Conservation (phyloP, 176 grass and related monocot genomes). For the Aegilops tauschii region DNA sequence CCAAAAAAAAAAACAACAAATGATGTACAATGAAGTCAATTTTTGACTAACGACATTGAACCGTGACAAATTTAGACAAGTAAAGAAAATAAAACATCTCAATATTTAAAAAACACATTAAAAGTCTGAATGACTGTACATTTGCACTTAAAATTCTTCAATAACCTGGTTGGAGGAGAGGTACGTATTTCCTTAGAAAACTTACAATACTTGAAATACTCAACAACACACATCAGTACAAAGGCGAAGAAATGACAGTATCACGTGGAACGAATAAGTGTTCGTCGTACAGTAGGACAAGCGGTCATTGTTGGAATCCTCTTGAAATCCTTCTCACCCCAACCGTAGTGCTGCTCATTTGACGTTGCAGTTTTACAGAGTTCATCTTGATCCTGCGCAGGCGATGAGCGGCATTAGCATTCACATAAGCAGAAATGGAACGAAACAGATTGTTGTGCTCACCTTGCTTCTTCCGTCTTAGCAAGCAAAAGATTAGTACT, state of each 20-base stretch:
- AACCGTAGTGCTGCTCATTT: not conserved
- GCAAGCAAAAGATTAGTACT: not conserved
- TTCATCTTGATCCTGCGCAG: not conserved
- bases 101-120: too few relatives aligned
- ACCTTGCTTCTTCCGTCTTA: not conserved
- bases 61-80: too few relatives aligned
- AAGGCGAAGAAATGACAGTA: not conserved
- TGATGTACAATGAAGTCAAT: too few relatives aligned
- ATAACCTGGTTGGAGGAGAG: not conserved
- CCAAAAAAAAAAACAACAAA: too few relatives aligned
- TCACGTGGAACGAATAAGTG: not conserved
- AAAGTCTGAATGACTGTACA: too few relatives aligned
- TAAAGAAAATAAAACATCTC: too few relatives aligned
- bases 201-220: not conserved
- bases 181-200: not conserved
- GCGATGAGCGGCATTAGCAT: not conserved
- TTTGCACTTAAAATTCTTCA: not conserved
- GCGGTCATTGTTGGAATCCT: not conserved
- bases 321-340: too few relatives aligned
- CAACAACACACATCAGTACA: not conserved
- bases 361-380: not conserved
- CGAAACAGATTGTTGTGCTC: not conserved
- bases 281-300: not conserved
- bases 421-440: not conserved
- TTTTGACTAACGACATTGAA: too few relatives aligned